Base-by-base conservation (phyloP, 257 asterid species). In the Osmanthus fragrans region DNA sequence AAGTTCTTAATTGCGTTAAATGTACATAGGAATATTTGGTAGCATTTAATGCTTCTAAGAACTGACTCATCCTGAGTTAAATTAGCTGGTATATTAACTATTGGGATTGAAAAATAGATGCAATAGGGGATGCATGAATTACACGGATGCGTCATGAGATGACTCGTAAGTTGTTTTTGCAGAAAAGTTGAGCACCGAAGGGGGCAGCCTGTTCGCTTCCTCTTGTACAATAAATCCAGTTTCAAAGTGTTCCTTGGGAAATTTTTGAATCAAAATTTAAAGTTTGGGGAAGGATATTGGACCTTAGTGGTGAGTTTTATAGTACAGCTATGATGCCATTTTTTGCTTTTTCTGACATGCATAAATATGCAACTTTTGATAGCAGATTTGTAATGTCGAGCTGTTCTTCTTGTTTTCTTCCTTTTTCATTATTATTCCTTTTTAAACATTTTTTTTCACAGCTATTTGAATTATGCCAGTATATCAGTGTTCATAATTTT, bases 251-350 rank as follows among this genome's bases (percentile, higher is more conserved):
- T 33, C 27, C 73, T 76, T 19, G 1, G 63, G 60, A 63, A 42
- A 68, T 72, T 40, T 47, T 12, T 15, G 33, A 70, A 34, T 73
- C 54, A 49, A 68, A 37, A 73, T 64, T 40, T 58, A 75, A 73
- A 54, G 71, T 23, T 72, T 72, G 32, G 39, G 7, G 19, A 79
- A 67, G 70, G 73, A 36, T 68, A 49, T 58, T 33, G 27, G 40
- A 45, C 27, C 40, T 34, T 74, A 74, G 78, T 40, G 72, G 77
- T 77, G 65, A 77, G 49, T 54, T 73, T 72, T 45, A 2, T n/a
- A 15, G 29, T 18, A 56, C 23, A 45, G 80, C 71, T 45, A 39
- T 29, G 33, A n/a, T 33, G 18, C n/a, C 23, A 29, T 33, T 25
- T 36, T 63, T 15, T 25, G 18, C 34, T 37, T 66, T 66, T 71